A percentile compares a stretch with the other conserved stretches of the same genome.
phyloP scores from a whole-genome alignment of 345 rosid species.

The sweet orange (Citrus sinensis) region DVS_A1.0 CM039163.1:8090501-8091000 shows the following conservation, averaged over 20 bases:
- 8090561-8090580: background rate
- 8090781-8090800: background rate
- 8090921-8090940: too few species aligned
- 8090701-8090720: background rate
- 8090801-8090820: background rate
- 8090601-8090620: background rate
- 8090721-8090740: background rate
- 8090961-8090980: too few species aligned
- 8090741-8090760: background rate
- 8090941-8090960: too few species aligned
- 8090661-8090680: background rate
- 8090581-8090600: background rate
- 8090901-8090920: background rate
- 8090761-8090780: background rate
- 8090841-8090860: background rate
- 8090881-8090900: background rate
- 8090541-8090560: background rate
- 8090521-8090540: background rate
- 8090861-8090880: background rate
- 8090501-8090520: background rate
- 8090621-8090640: background rate
- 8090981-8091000: too few species aligned
- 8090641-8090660: background rate
- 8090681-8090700: background rate
- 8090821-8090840: background rate